phyloP scores from a whole-genome alignment of 148 eudicot genomes.

The Gaultheria prostrata region DNA sequence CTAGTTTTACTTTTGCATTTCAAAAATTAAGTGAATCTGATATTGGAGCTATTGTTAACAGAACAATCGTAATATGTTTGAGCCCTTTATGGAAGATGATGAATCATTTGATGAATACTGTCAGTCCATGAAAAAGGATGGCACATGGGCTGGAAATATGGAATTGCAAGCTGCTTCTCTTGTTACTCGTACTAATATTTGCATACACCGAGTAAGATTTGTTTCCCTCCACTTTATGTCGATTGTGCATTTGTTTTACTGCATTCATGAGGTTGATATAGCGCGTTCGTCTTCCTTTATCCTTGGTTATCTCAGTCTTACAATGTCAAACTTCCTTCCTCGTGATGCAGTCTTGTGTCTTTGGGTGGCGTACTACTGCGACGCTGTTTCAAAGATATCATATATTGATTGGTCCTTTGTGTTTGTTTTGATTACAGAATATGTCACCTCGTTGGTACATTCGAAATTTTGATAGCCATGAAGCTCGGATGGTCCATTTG shows the following conservation, averaged over 20 bases:
- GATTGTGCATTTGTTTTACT: background rate
- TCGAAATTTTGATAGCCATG: conserved; percentile 57
- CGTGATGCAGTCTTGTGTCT: background rate
- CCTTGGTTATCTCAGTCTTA: background rate
- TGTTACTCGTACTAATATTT: conserved; percentile 72
- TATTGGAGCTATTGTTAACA: conserved; percentile 27
- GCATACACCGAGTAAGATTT: conserved; percentile 74
- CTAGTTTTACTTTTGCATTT: background rate
- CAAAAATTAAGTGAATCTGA: conserved; percentile 4
- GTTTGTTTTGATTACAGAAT: conserved; percentile 41
- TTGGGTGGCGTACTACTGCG: background rate
- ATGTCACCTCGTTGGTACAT: conserved; percentile 90
- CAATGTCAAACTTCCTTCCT: background rate
- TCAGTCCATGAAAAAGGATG: conserved; percentile 80
- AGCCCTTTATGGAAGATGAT: conserved; percentile 95
- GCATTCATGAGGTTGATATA: background rate
- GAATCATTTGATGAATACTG: conserved; percentile 89
- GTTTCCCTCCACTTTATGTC: conserved; percentile 8
- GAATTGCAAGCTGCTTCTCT: conserved; percentile 98
- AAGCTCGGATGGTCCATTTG: conserved; percentile 83
- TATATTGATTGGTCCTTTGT: conserved; percentile 12
- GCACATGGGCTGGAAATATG: conserved; percentile 99
- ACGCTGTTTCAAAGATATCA: background rate
- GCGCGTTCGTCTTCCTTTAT: background rate
- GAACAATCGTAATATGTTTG: conserved; percentile 77